Evolutionary conservation across 2,329 filamentous ascomycete species (phyloP).

Genomic region (Torrubiella hemipterigena): DNA sequence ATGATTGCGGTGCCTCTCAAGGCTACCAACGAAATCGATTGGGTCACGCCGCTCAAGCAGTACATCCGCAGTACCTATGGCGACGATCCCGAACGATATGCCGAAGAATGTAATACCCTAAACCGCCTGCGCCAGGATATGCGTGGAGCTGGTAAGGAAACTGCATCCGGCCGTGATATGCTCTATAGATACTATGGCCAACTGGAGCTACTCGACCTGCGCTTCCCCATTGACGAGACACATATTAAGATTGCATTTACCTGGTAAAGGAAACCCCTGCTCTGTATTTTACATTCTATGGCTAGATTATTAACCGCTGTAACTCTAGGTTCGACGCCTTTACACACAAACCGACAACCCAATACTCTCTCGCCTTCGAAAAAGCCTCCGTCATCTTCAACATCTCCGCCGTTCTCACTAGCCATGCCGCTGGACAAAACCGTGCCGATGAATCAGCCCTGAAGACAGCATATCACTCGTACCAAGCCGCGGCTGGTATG

Average conservation of each 20-base stretch:
- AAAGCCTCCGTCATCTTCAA: slow-evolving; percentile 99
- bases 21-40: slow-evolving; percentile 96
- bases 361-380: slow-evolving; percentile 94
- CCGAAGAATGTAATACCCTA: slow-evolving; percentile 87
- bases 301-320: neutral
- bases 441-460: slow-evolving; percentile 83
- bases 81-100: slow-evolving; percentile 92
- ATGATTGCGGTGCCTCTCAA: slow-evolving; percentile 94
- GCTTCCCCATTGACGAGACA: slow-evolving; percentile 96
- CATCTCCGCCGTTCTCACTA: slow-evolving; percentile 92
- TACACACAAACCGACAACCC: slow-evolving; percentile 91
- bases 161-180: slow-evolving; percentile 82
- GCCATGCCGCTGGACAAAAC: slow-evolving; percentile 87
- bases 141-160: slow-evolving; percentile 93
- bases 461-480: slow-evolving; percentile 95
- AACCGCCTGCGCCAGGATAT: slow-evolving; percentile 96
- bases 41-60: slow-evolving; percentile 79
- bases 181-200: slow-evolving; percentile 97
- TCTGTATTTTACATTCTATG: too few species aligned
- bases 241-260: slow-evolving; percentile 99
- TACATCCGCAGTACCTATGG: slow-evolving; percentile 93
- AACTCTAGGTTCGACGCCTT: slow-evolving; percentile 88
- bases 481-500: slow-evolving; percentile 97
- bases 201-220: slow-evolving; percentile 82
- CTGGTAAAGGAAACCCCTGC: slow-evolving; percentile 52